A percentile compares a stretch with the other conserved stretches of the same genome.
phyloP scores from a whole-genome alignment of 2,329 filamentous ascomycete species.

The Cryphonectria radicalis region DNA sequence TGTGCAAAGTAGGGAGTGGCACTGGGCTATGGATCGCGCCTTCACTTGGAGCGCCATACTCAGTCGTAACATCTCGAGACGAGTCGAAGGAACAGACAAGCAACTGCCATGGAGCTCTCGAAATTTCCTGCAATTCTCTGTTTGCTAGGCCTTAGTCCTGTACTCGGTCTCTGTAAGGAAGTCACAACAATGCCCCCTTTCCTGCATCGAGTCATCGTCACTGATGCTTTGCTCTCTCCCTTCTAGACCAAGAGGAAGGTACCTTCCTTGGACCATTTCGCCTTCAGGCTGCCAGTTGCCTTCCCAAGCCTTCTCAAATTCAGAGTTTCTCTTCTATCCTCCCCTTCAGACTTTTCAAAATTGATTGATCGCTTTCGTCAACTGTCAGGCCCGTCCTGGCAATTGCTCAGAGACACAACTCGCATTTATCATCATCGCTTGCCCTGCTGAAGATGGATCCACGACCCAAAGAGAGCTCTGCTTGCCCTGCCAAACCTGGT shows the following conservation, averaged over 20 bases:
- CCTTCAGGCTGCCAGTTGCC: background rate
- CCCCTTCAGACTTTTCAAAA: background rate
- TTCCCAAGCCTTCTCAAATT: background rate
- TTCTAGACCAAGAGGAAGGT: background rate
- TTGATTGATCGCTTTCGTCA: background rate
- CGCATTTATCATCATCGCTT: background rate
- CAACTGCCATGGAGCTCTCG: background rate
- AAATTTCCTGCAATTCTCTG: background rate
- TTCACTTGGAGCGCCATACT: background rate
- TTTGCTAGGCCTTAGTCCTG: background rate
- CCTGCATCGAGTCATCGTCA: background rate
- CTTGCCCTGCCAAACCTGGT: background rate
- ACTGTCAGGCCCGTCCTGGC: background rate
- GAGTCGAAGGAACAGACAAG: background rate
- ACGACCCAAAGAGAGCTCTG: conserved; percentile 5
- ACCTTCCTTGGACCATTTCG: background rate
- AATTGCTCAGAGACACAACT: background rate
- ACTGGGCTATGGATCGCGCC: background rate
- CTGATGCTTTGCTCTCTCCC: background rate
- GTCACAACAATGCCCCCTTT: background rate
- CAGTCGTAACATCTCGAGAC: background rate
- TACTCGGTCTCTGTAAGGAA: background rate
- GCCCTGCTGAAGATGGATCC: conserved; percentile 16
- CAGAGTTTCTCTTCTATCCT: too few species aligned
- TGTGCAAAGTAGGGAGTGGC: background rate